Base-by-base conservation (phyloP, 2,329 filamentous ascomycete genomes). In the Dothidotthia symphoricarpi region DNA sequence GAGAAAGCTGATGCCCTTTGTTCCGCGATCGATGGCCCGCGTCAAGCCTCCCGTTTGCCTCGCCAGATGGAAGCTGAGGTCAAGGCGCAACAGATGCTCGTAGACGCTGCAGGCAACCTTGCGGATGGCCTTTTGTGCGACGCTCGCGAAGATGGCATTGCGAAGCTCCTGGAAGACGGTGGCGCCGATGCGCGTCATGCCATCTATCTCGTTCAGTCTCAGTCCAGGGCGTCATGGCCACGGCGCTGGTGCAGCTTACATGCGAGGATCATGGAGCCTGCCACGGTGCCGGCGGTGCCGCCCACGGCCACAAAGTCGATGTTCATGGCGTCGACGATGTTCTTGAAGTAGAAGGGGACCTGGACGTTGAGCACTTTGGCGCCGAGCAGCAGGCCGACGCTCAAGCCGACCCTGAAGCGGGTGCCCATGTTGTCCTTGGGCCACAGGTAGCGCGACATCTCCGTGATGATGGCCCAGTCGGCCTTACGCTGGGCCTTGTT, bases 281-380 rank as follows among this genome's bases (percentile, higher is more conserved):
- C 93, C 6, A 95, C 84, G 0, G 88, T 89, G 35, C 84, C 86
- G 17, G 88, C 90, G 0, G 89, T 95, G 6, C 89, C 90, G n/a
- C 89, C 91, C 5, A 87, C 72, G 12, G 85, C 77, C n/a, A 81
- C 78, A 63, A 95, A 83, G 67, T 98, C 93, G 53, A 98, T 80
- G 66, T 98, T 98, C 88, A 98, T 95, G 14, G 88, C 83, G 67
- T 98, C 94, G 28, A 98, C 88, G 49, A 98, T 97, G 67, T 74
- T 90, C 75, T 97, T 97, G 75, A 98, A 98, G 75, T 96, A 98
- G 65, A 98, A 98, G 0, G 93, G 93, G 31, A 98, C 88, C 72
- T 98, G 89, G 12, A 98, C 93, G 67, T 97, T 98, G 59, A 98
- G 61, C 55, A 81, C 81, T 76, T 98, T 98, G 63, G 89, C 88